Evolutionary conservation across 2,329 filamentous ascomycete genomes (phyloP), one percentile per base, ranked within the genome.

Genomic region (Elsinoe necatrix): DNA sequence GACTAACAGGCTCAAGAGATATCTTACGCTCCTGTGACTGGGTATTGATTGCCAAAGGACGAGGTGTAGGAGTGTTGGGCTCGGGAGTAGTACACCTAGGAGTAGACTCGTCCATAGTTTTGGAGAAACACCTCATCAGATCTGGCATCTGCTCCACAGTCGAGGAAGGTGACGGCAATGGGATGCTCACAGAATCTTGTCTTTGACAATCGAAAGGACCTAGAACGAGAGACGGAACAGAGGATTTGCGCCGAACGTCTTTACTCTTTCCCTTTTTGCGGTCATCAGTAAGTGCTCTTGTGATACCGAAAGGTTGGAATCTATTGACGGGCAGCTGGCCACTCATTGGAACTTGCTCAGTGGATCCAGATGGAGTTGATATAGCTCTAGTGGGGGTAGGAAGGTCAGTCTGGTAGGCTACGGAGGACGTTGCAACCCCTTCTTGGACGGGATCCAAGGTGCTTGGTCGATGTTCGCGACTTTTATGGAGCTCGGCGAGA

Each of bases 111-210:
- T 48, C 12, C 43, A 48, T 37, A 25, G 7, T 37, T n/a, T 52
- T 16, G 12, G 31, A 37, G 31, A 23, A 39, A 11, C 3, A 3
- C 9, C 18, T n/a, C 23, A 42, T 14, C 14, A 55, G 12, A 35
- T 55, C 52, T 20, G 52, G 52, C 52, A 55, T 55, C 21, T 43
- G 6, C 7, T 55, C 52, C 2, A 55, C 37, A 2, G 29, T 20
- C 9, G 52, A n/a, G 2, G 20, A 18, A 20, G 39, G 52, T 9
- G 52, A 45, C 23, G 52, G 52, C 3, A 55, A 37, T 9, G 52
- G 52, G 16, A 23, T 35, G 5, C n/a, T 42, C 20, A 34, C 9
- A 6, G 21, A 11, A n/a, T 20, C 41, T 42, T 27, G 16, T 9
- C 12, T 23, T 37, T 12, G 34, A 6, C 14, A 4, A 12, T 37